Conservation (phyloP, 2,329 filamentous ascomycete species). For the Apiospora aurea region DNA sequence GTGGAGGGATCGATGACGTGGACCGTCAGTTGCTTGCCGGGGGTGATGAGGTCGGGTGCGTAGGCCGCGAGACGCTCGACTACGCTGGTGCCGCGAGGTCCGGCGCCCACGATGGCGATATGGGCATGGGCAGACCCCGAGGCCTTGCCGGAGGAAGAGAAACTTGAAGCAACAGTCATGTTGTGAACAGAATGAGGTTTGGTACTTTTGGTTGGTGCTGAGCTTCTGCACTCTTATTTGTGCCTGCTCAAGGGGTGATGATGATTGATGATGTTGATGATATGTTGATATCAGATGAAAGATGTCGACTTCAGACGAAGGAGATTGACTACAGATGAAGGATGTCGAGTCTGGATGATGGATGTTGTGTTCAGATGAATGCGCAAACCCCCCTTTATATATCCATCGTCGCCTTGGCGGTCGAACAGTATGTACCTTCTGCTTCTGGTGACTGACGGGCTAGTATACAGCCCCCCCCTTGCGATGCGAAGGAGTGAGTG, state of each 20-base stretch:
- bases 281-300: background rate
- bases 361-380: background rate
- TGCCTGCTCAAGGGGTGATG: too few relatives aligned
- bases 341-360: background rate
- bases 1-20: conserved; percentile 28
- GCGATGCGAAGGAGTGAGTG: background rate
- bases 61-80: conserved; percentile 31
- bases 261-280: too few relatives aligned
- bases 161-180: background rate
- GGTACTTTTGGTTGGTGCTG: background rate
- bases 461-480: background rate
- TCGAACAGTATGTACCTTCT: background rate
- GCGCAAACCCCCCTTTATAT: background rate
- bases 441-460: background rate
- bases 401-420: background rate
- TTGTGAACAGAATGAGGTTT: background rate
- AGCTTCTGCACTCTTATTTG: too few relatives aligned
- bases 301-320: background rate
- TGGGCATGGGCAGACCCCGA: conserved; percentile 15
- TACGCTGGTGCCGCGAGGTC: conserved; percentile 29
- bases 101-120: conserved; percentile 29
- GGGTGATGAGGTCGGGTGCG: conserved; percentile 26
- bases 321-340: background rate
- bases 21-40: conserved; percentile 25
- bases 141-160: background rate